phyloP scores from a whole-genome alignment of 2,329 filamentous ascomycete genomes.

The Arthroderma uncinatum region DNA sequence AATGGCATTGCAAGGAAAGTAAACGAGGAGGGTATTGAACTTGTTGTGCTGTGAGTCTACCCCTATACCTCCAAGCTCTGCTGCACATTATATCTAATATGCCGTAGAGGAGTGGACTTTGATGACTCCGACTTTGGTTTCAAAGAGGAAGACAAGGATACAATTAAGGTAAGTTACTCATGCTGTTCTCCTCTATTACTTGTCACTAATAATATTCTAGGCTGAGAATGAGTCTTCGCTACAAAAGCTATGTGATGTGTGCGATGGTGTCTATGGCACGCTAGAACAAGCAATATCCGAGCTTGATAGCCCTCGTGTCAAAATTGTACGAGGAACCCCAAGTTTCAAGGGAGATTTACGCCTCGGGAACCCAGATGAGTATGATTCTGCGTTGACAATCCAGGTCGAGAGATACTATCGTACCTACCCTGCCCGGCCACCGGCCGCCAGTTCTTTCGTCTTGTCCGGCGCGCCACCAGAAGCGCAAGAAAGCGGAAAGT shows the following conservation, averaged over 20 bases:
- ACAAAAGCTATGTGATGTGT: slow-evolving; percentile 53
- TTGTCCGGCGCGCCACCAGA: slow-evolving; percentile 34
- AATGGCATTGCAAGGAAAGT: slow-evolving; percentile 61
- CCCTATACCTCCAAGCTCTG: neutral
- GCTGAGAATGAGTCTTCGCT: slow-evolving; percentile 62
- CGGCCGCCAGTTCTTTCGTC: slow-evolving; percentile 68
- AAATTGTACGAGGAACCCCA: slow-evolving; percentile 61
- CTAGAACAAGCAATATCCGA: slow-evolving; percentile 75
- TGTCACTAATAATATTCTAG: slow-evolving; percentile 28
- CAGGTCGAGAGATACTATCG: slow-evolving; percentile 84
- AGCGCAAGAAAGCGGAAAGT: slow-evolving; percentile 44
- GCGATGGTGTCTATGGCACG: slow-evolving; percentile 67
- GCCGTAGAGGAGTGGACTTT: slow-evolving; percentile 71
- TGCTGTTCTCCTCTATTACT: neutral
- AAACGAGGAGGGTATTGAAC: slow-evolving; percentile 62
- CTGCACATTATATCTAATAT: slow-evolving; percentile 18
- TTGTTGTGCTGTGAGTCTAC: slow-evolving; percentile 60
- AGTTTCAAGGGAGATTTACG: slow-evolving; percentile 70
- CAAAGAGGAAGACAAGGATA: slow-evolving; percentile 78
- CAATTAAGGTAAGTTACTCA: slow-evolving; percentile 47
- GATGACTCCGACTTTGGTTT: slow-evolving; percentile 81
- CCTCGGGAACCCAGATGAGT: slow-evolving; percentile 64
- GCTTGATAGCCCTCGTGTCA: slow-evolving; percentile 64
- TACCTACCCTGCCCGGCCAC: slow-evolving; percentile 63
- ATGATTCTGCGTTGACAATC: slow-evolving; percentile 65